Base-by-base conservation (phyloP, 129 eudicot species). In the Escallonia rubra region DNA sequence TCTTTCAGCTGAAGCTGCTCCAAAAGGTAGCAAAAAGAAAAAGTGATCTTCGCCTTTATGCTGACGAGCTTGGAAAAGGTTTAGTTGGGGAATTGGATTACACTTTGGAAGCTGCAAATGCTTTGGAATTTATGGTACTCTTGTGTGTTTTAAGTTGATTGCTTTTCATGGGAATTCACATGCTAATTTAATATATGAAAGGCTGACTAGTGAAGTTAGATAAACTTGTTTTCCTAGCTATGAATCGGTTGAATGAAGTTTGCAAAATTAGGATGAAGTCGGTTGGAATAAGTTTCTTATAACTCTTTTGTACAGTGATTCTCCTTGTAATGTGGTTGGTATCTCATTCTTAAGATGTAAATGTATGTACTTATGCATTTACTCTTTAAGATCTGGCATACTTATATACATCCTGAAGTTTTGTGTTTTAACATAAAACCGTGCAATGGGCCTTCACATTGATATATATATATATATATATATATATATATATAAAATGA, bases 11-110 rank as follows among this genome's bases (percentile, higher is more conserved):
- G 76, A 84, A 88, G 45, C 63, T 87, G 46, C 66, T 90, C 78
- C 96, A 77, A 82, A 89, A 77, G 83, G 80, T 81, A 62, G 84
- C 90, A 49, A 94, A 85, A 84, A 94, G 97, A 74, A 85, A 90
- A 87, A 87, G 75, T 75, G 96, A 94, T 72, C 84, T 83, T 71
- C 85, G 89, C 41, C 80, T 84, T 50, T 94, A 94, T 86, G 99
- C 97, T 73, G 99, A 94, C 83, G 99, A 94, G 74, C 87, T 94
- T 15, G 99, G 99, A 59, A 89, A 83, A 85, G 99, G 97, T 49
- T 79, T 94, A 44, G 88, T 90, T 53, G 99, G 99, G 63, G 99
- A 94, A 82, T 81, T 94, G 76, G 96, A 94, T 72, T 94, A 94
- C 79, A 89, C 79, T 43, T 78, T 83, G 74, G 99, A 94, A 78